These are phyloP conservation scores for Paecilomyces sp. DNA, from an alignment of 2,329 filamentous ascomycete species.

Conservation along the genomic window DNA sequence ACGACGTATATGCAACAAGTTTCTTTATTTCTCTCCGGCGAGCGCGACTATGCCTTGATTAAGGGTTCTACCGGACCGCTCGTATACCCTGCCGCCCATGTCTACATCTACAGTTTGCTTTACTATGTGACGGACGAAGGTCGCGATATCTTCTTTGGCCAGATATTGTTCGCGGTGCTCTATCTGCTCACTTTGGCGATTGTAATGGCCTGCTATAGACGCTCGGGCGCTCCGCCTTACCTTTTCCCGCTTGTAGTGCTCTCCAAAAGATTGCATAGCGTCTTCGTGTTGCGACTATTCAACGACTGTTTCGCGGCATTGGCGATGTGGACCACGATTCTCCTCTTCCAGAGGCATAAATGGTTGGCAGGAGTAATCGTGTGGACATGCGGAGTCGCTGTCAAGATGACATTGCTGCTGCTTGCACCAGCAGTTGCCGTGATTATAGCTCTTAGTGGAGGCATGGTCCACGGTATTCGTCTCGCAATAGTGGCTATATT, in stretches of 20 bases:
- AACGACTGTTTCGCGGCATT: slow-evolving; percentile 88
- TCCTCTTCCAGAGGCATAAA: slow-evolving; percentile 63
- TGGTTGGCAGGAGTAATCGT: slow-evolving; percentile 68
- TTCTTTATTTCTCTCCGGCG: slow-evolving; percentile 68
- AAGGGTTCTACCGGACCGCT: slow-evolving; percentile 84
- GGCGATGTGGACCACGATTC: slow-evolving; percentile 77
- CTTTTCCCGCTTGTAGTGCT: slow-evolving; percentile 77
- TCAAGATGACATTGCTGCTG: slow-evolving; percentile 90
- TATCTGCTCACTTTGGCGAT: slow-evolving; percentile 70
- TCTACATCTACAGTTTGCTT: slow-evolving; percentile 79
- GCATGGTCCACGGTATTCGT: slow-evolving; percentile 57
- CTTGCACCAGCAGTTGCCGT: slow-evolving; percentile 73
- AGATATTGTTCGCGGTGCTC: slow-evolving; percentile 71
- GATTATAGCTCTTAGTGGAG: slow-evolving; percentile 66
- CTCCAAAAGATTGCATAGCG: slow-evolving; percentile 87
- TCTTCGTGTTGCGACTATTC: slow-evolving; percentile 88
- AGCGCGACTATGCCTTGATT: slow-evolving; percentile 82
- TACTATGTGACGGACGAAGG: slow-evolving; percentile 73
- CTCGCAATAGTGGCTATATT: slow-evolving; percentile 67
- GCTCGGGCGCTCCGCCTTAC: slow-evolving; percentile 60
- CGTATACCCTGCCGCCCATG: slow-evolving; percentile 90
- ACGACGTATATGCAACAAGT: slow-evolving; percentile 94
- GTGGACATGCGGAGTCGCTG: slow-evolving; percentile 74
- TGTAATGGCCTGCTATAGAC: slow-evolving; percentile 71
- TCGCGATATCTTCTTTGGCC: slow-evolving; percentile 68